Evolutionary conservation across 148 eudicot genomes (phyloP), one percentile per base, ranked within the genome.

Genomic region (Diospyros kaki): DNA sequence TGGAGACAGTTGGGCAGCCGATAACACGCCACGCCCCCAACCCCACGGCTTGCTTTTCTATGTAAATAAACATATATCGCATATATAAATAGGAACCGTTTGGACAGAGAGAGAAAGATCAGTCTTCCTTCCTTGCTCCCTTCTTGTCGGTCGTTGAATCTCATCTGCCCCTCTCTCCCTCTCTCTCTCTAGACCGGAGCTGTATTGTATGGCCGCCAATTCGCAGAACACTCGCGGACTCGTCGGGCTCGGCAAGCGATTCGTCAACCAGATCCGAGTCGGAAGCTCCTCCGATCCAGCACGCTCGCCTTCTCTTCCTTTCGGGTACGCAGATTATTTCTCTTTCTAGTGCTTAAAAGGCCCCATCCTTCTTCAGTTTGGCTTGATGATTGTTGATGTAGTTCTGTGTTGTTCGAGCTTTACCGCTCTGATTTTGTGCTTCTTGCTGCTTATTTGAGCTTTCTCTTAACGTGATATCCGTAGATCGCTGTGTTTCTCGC

Each of bases 181-280:
- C 18, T 72, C 65, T 59, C 75, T 72, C 75, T 43, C 64, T 72
- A 43, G 3, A 58, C n/a, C 52, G 40, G 53, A 72, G 63, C 53
- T 11, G 15, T 72, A 59, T 84, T 83, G 80, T 77, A 86, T 86
- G 89, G 89, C 89, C 81, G 83, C 89, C 73, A 78, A 78, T 78
- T 83, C 77, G 75, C 78, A 77, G 51, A 56, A 75, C 28, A 28
- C 28, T 48, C 78, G 86, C 58, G 80, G 72, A 83, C 64, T 86
- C 71, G 83, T 70, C 66, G 75, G 61, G 75, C 66, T 80, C 51
- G 86, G 84, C 9, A 80, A 86, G 68, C 81, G 79, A 55, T 77
- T 86, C 9, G 54, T 81, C 14, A 53, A 59, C 78, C 89, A 83
- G 83, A 82, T 81, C 80, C 69, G 64, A n/a, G 75, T 65, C 11